Evolutionary conservation across 805 yeast species (phyloP).

Genomic region (Brettanomyces nanus): DNA sequence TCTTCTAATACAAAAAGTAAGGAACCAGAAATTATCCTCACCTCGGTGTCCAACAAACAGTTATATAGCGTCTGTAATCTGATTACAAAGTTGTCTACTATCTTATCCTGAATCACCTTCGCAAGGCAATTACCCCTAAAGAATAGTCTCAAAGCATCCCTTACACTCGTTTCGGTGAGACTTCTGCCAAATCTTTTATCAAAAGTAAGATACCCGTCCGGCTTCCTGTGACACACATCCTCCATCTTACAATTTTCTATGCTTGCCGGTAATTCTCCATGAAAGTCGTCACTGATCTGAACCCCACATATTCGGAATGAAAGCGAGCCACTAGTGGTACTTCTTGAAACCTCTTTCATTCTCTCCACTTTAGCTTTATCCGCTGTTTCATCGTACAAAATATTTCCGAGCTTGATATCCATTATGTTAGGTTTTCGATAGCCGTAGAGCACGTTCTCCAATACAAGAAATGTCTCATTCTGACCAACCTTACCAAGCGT

Average conservation of each 20-base stretch:
- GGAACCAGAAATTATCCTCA: constrained; percentile 64
- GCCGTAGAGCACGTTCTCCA: constrained; percentile 62
- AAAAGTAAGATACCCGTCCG: constrained; percentile 39
- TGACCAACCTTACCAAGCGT: constrained; percentile 9
- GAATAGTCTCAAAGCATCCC: constrained; percentile 37
- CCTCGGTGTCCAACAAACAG: constrained; percentile 53
- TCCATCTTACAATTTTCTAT: constrained; percentile 6
- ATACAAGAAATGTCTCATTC: constrained; percentile 42
- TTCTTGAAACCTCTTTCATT: constrained; percentile 50
- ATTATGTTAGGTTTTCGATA: constrained; percentile 60
- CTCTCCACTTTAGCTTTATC: constrained; percentile 53
- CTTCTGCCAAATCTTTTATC: constrained; percentile 69
- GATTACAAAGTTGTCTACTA: constrained; percentile 40
- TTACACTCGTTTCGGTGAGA: constrained; percentile 35
- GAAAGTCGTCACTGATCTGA: constrained; percentile 34
- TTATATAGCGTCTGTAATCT: constrained; percentile 61
- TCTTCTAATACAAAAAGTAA: constrained; percentile 69
- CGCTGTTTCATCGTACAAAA: constrained; percentile 57
- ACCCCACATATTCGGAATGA: constrained; percentile 84
- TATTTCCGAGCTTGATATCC: constrained; percentile 76
- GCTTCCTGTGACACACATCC: constrained; percentile 10
- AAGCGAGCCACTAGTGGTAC: constrained; percentile 76
- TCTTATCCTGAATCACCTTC: constrained; percentile 23
- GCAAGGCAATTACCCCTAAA: constrained; percentile 32
- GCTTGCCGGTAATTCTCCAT: constrained; percentile 12